Percentiles rank a stretch among this genome's conserved stretches.
Conservation (phyloP, 2,329 filamentous ascomycete species). For the Trichoderma atroviride region DNA sequence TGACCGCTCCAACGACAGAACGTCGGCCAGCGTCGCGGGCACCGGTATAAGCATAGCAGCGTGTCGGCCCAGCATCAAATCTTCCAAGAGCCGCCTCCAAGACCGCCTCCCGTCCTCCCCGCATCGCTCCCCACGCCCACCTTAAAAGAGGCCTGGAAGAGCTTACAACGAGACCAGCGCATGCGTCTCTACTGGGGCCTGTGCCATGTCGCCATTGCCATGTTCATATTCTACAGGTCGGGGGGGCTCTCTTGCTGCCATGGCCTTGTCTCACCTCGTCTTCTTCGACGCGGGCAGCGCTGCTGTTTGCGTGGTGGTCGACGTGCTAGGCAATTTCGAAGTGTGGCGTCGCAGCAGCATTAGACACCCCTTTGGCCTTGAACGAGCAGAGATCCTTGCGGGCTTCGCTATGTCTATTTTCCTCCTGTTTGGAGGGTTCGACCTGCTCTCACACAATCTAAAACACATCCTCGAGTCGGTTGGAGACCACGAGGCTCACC, state of each 20-base stretch:
- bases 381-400: constrained; percentile 89
- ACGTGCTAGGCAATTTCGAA: constrained; percentile 94
- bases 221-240: constrained; percentile 82
- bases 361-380: constrained; percentile 89
- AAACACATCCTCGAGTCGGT: constrained; percentile 82
- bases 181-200: constrained; percentile 84
- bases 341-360: constrained; percentile 94
- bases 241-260: constrained; percentile 88
- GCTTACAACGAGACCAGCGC: constrained; percentile 87
- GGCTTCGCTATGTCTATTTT: constrained; percentile 97
- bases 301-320: constrained; percentile 86
- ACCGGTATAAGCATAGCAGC: constrained; percentile 97
- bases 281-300: constrained; percentile 95
- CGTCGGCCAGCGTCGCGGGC: constrained; percentile 86
- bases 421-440: constrained; percentile 94
- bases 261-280: constrained; percentile 87
- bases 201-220: constrained; percentile 81
- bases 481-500: constrained; percentile 68
- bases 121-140: constrained; percentile 92
- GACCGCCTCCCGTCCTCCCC: constrained; percentile 84
- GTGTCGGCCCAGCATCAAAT: constrained; percentile 88
- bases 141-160: constrained; percentile 80
- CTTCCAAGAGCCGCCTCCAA: constrained; percentile 86
- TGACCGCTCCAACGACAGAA: constrained; percentile 55
- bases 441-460: constrained; percentile 89